Percentiles rank a stretch among this genome's conserved stretches.
phyloP scores from a whole-genome alignment of 345 rosid species.

The Limnanthes douglasii region DNA sequence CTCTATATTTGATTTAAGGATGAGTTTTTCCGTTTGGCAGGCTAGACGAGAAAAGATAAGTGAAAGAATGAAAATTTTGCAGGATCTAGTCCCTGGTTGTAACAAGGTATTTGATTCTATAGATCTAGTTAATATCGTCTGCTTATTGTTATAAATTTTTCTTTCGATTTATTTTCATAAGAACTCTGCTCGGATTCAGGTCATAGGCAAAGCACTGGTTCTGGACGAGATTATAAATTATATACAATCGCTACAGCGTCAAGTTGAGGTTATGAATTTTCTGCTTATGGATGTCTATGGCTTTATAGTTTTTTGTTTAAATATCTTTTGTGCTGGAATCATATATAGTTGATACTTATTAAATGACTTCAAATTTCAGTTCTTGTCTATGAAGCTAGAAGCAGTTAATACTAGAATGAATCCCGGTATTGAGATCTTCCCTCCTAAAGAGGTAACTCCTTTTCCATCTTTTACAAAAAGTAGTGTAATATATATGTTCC shows the following conservation, averaged over 20 bases:
- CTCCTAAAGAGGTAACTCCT: constrained; percentile 42
- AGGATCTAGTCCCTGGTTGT: constrained; percentile 76
- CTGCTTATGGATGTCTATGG: background rate
- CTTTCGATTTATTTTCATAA: background rate
- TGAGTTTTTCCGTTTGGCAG: constrained; percentile 23
- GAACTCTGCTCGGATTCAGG: constrained; percentile 31
- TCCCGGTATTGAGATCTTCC: constrained; percentile 43
- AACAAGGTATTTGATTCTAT: constrained; percentile 36
- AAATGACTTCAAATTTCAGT: constrained; percentile 40
- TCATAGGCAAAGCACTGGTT: constrained; percentile 66
- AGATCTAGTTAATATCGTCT: background rate
- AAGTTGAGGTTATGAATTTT: constrained; percentile 45
- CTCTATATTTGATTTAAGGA: background rate
- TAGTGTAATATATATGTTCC: background rate
- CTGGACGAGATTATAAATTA: constrained; percentile 78
- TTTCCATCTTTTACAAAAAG: background rate
- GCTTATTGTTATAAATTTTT: background rate
- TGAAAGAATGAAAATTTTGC: constrained; percentile 70
- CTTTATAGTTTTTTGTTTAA: background rate
- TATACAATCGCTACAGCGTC: constrained; percentile 58
- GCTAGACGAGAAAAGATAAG: constrained; percentile 82
- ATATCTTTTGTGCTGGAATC: too few relatives aligned
- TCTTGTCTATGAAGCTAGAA: constrained; percentile 75
- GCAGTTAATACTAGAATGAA: constrained; percentile 47
- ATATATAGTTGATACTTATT: background rate